Base-by-base conservation (phyloP, 345 rosid species). In the Salix brachista region DNA sequence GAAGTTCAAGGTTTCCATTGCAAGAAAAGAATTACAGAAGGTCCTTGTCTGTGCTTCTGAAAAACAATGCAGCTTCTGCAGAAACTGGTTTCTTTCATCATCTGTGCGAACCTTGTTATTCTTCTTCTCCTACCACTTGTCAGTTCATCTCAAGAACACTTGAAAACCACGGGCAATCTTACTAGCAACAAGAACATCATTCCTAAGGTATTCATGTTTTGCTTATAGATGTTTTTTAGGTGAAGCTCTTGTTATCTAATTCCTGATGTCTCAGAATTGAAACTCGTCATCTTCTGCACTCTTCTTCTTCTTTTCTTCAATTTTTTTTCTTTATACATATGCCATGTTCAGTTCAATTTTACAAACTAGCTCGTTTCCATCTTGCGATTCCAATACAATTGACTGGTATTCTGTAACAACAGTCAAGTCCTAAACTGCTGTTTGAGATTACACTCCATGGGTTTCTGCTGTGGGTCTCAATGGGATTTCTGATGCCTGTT, bases 401-500 rank as follows among this genome's bases (percentile, higher is more conserved):
- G 11, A 52, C 41, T 68, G 5, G 9, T 64, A 19, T 65, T 78
- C 14, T 13, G 68, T 70, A 26, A 65, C 4, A 16, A 16, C 89
- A 91, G 95, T 30, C 86, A 79, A 91, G 84, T 86, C 76, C 87
- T 36, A 80, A 81, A 64, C 85, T 91, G 80, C 68, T 82, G 73
- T 85, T 75, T 36, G 91, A 88, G 75, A 87, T 94, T 64, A 80
- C 80, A 73, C 77, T 91, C 48, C 98, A 94, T 78, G 98, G 95
- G 13, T 83, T 92, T 78, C 90, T 92, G 77, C 86, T 91, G 25
- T 94, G 98, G 98, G 89, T 78, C 75, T 94, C 98, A 69, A 85
- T 92, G 84, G 98, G 98, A 32, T 82, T 94, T 76, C 82, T 94
- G 74, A 88, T 87, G 89, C 98, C 98, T 70, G 64, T 89, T 65